A percentile compares a stretch with the other conserved stretches of the same genome.
phyloP scores from a whole-genome alignment of 495 filamentous ascomycete species.

The Trichoderma orchidacearum region DNA sequence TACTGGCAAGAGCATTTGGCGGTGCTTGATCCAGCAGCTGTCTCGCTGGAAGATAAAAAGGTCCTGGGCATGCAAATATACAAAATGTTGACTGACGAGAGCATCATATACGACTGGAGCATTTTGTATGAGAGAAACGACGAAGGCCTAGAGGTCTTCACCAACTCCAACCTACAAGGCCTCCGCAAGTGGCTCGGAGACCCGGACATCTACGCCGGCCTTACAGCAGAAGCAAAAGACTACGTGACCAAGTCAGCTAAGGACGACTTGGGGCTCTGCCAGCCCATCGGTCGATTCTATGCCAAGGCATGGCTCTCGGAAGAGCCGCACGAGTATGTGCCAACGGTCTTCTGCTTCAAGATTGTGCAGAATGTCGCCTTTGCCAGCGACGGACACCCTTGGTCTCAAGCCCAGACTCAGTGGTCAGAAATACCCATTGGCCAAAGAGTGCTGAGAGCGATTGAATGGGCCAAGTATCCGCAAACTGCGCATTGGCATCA shows the following conservation, averaged over 20 bases:
- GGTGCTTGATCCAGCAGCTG: not conserved
- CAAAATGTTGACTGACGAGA: slow-evolving; percentile 2
- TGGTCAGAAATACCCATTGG: not conserved
- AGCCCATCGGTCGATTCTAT: slow-evolving; percentile 1
- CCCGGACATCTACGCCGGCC: not conserved
- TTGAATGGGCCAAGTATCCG: not conserved
- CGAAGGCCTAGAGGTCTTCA: slow-evolving; percentile 1
- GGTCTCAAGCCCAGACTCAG: not conserved
- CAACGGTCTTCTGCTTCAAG: slow-evolving; percentile 2
- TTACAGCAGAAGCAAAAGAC: not conserved
- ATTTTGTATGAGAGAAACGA: slow-evolving; percentile 3
- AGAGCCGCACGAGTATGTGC: not conserved
- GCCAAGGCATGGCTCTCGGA: slow-evolving; percentile 1
- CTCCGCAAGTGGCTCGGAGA: slow-evolving; percentile 1
- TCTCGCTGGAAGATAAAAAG: not conserved
- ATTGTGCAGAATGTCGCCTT: slow-evolving; percentile 4
- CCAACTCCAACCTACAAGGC: slow-evolving; percentile 1
- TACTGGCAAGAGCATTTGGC: slow-evolving; percentile 6
- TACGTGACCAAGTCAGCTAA: not conserved
- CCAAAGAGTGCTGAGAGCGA: not conserved
- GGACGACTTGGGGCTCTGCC: not conserved
- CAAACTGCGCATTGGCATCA: not conserved
- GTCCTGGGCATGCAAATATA: not conserved
- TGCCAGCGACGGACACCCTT: not conserved
- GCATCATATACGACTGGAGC: slow-evolving; percentile 4